Percentiles rank a stretch among this genome's conserved stretches.
Evolutionary conservation across 441 rosid species (phyloP).

Genomic region (Adansonia madagascariensis): DNA sequence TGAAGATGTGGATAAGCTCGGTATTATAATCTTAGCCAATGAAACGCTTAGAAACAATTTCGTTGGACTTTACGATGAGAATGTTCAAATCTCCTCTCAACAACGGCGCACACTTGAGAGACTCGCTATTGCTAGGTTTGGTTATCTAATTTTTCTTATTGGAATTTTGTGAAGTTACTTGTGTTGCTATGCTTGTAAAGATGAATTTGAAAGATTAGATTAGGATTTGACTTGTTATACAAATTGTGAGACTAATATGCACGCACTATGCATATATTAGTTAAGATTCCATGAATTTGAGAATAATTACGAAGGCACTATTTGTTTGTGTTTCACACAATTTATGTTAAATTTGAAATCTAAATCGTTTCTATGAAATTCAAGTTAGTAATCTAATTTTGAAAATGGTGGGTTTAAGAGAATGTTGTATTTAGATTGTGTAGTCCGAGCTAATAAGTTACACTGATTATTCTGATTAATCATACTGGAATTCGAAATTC

Average conservation of each 20-base stretch:
- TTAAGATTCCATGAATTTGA: background rate
- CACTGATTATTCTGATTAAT: background rate
- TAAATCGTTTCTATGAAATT: background rate
- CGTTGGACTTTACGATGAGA: slow-evolving; percentile 74
- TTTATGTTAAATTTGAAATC: background rate
- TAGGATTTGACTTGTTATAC: background rate
- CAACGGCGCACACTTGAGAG: slow-evolving; percentile 79
- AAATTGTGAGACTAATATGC: background rate
- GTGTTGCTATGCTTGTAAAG: background rate
- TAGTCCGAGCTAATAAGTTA: background rate
- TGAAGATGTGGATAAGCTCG: slow-evolving; percentile 63
- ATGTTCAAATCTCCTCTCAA: slow-evolving; percentile 39
- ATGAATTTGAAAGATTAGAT: background rate
- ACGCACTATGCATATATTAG: slow-evolving; percentile 1
- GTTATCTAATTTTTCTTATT: background rate
- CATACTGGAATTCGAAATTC: background rate
- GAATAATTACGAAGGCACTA: background rate
- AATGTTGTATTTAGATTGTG: background rate
- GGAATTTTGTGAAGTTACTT: slow-evolving; percentile 3
- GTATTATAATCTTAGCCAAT: slow-evolving; percentile 58
- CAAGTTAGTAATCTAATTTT: background rate
- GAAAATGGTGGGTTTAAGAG: background rate
- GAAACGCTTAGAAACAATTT: slow-evolving; percentile 76
- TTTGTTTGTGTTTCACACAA: slow-evolving; percentile 3
- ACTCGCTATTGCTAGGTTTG: slow-evolving; percentile 70